Percentiles rank a stretch among this genome's conserved stretches.
Conservation (phyloP, 1,284 basidiomycete species). For the Ganoderma meredithae region DNA sequence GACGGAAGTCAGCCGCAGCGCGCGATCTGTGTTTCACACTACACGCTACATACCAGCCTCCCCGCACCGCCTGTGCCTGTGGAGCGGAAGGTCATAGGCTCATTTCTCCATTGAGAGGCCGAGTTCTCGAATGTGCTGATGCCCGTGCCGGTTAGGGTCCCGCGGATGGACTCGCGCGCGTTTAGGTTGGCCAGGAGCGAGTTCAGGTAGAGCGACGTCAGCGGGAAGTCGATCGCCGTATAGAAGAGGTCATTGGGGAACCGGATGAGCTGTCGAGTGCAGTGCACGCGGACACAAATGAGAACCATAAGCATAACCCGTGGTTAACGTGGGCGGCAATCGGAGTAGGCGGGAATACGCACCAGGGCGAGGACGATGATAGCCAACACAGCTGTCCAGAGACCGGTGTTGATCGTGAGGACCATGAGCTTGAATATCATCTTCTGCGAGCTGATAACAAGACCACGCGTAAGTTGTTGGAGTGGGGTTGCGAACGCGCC, state of each 20-base stretch:
- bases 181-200: not conserved
- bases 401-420: conserved; percentile 15
- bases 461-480: not conserved
- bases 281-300: too few species aligned
- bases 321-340: too few species aligned
- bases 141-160: not conserved
- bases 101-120: too few species aligned
- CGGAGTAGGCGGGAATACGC: conserved; percentile 42
- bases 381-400: conserved; percentile 19
- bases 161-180: conserved; percentile 1
- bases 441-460: conserved; percentile 7
- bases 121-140: not conserved
- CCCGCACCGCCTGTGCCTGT: not conserved
- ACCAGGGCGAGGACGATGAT: conserved; percentile 15
- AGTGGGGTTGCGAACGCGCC: not conserved
- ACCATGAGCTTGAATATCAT: conserved; percentile 14
- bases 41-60: not conserved
- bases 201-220: conserved; percentile 1
- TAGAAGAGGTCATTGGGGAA: not conserved
- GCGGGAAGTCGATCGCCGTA: not conserved
- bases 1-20: not conserved
- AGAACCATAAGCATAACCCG: too few species aligned
- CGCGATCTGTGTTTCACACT: not conserved
- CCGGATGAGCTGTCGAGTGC: not conserved
- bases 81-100: not conserved